Percentiles rank a stretch among this genome's conserved stretches.
These are phyloP conservation scores for Geranium incanum DNA, from an alignment of 441 rosid species.

Conservation along the genomic window DNA sequence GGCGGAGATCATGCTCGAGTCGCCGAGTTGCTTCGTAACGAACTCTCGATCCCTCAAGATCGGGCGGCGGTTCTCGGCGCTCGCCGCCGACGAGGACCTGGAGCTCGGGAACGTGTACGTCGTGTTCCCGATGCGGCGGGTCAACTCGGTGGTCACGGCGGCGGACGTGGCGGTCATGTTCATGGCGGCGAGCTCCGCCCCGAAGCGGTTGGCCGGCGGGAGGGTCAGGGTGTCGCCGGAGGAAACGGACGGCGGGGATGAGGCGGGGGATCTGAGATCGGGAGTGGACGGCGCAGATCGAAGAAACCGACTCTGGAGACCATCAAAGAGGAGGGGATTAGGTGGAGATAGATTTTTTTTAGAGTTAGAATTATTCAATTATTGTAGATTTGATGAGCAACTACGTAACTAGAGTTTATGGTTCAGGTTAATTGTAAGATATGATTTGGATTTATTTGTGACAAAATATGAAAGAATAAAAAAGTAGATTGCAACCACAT, in stretches of 20 bases:
- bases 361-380: too few relatives aligned
- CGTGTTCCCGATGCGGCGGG: conserved; percentile 50
- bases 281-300: conserved; percentile 28
- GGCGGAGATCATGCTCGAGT: conserved; percentile 60
- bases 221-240: not conserved
- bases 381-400: not conserved
- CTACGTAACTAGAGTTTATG: not conserved
- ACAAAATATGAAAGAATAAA: too few relatives aligned
- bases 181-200: conserved; percentile 40
- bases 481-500: too few relatives aligned
- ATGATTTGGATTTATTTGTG: too few relatives aligned
- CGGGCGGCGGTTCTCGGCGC: conserved; percentile 50
- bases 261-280: not conserved
- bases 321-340: conserved; percentile 44
- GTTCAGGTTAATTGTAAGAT: too few relatives aligned
- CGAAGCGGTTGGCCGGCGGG: conserved; percentile 33
- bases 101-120: conserved; percentile 45
- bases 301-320: conserved; percentile 57
- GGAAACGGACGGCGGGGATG: too few relatives aligned
- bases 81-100: conserved; percentile 53
- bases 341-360: not conserved
- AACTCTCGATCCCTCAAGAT: conserved; percentile 44
- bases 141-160: conserved; percentile 37
- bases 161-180: conserved; percentile 48
- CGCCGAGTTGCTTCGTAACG: conserved; percentile 41